These are phyloP conservation scores for Venturia oleaginea DNA, from an alignment of 2,329 filamentous ascomycete species.

Conservation along the genomic window DNA sequence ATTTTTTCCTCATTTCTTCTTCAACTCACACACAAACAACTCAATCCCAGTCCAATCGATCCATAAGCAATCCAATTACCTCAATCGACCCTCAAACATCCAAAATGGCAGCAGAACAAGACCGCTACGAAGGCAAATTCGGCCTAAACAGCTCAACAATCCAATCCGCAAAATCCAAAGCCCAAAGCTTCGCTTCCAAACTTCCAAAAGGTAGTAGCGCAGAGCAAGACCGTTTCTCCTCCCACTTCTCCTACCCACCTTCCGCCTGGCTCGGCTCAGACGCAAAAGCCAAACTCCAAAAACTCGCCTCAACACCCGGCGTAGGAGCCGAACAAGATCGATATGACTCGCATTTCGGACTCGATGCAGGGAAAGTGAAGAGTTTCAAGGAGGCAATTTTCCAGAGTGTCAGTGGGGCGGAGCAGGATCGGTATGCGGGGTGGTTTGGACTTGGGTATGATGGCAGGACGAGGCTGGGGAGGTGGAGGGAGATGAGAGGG, in stretches of 20 bases:
- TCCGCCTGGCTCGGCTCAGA: slow-evolving; percentile 3
- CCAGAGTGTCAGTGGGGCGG: slow-evolving; percentile 8
- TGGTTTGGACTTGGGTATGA: slow-evolving; percentile 12
- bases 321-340: slow-evolving; percentile 11
- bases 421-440: slow-evolving; percentile 10
- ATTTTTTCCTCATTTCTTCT: background rate
- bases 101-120: slow-evolving; percentile 10
- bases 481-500: background rate
- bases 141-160: background rate
- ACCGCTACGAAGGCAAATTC: slow-evolving; percentile 10
- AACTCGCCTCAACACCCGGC: background rate
- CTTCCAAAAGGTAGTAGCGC: background rate
- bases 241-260: slow-evolving; percentile 1
- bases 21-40: background rate
- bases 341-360: slow-evolving; percentile 6
- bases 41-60: background rate
- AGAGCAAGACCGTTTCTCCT: slow-evolving; percentile 8
- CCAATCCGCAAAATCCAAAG: slow-evolving; percentile 2
- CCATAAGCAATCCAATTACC: background rate
- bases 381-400: slow-evolving; percentile 9
- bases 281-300: background rate
- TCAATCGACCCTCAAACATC: background rate
- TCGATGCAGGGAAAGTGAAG: slow-evolving; percentile 4
- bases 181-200: background rate
- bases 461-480: slow-evolving; percentile 5